Conservation (phyloP, 2,329 filamentous ascomycete genomes). For the Tolypocladium ovalisporum region DNA sequence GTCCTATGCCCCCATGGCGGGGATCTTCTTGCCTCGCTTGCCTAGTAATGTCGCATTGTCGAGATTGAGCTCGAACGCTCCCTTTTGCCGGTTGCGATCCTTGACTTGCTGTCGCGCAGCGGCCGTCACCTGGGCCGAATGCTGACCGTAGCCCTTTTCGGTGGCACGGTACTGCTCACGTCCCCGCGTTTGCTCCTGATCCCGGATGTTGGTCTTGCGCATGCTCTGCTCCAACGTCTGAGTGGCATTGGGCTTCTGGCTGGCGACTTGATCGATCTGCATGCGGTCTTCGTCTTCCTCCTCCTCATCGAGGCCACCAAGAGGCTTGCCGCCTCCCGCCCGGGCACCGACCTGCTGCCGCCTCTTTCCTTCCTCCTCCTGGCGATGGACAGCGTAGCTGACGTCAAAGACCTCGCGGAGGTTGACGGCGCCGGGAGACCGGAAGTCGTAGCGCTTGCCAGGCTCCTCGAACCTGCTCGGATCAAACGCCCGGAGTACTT, state of each 20-base stretch:
- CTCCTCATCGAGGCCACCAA: conserved; percentile 60
- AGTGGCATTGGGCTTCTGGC: conserved; percentile 37
- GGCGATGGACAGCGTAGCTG: conserved; percentile 91
- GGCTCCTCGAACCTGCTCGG: conserved; percentile 39
- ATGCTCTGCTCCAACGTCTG: conserved; percentile 77
- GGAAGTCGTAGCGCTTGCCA: conserved; percentile 77
- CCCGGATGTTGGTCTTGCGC: conserved; percentile 66
- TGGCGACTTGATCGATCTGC: conserved; percentile 52
- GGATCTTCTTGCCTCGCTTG: conserved; percentile 47
- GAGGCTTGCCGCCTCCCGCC: conserved; percentile 47
- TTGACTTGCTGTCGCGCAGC: conserved; percentile 72
- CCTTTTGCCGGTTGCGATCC: conserved; percentile 57
- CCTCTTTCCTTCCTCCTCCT: conserved; percentile 91
- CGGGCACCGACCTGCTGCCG: conserved; percentile 71
- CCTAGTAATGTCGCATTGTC: conserved; percentile 86
- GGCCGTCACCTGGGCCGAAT: conserved; percentile 72
- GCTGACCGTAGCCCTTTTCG: conserved; percentile 74
- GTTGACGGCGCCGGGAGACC: conserved; percentile 89
- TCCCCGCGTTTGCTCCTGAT: conserved; percentile 25
- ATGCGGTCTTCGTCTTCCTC: conserved; percentile 47
- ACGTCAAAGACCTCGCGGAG: conserved; percentile 96
- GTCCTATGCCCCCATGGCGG: conserved; percentile 29
- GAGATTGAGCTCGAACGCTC: conserved; percentile 82
- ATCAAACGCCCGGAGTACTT: conserved; percentile 43
- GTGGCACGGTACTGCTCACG: conserved; percentile 20